Conservation (phyloP, 495 filamentous ascomycete genomes). For the Hypoxylon lienhwacheense region DNA sequence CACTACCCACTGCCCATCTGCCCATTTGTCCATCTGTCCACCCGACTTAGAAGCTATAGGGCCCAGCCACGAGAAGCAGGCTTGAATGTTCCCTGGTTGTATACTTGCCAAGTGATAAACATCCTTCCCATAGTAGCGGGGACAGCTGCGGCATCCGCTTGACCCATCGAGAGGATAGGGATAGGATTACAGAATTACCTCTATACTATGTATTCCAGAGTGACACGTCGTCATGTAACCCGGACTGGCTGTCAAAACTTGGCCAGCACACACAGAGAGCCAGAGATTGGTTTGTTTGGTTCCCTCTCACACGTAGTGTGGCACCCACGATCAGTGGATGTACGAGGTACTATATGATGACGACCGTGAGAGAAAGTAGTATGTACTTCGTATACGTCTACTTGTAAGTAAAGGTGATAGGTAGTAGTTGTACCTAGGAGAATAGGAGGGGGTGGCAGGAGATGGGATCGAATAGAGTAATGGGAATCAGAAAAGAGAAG, state of each 20-base stretch:
- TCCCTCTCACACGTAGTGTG: conserved; percentile 24
- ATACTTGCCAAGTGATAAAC: conserved; percentile 5
- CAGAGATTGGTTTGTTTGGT: conserved; percentile 25
- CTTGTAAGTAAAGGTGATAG: too few relatives aligned
- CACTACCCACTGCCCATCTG: too few relatives aligned
- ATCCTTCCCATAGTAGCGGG: conserved; percentile 17
- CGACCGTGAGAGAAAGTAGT: too few relatives aligned
- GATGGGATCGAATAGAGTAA: conserved; percentile 29
- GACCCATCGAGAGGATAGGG: conserved; percentile 6
- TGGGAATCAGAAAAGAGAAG: conserved; percentile 32
- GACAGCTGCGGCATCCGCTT: conserved; percentile 18
- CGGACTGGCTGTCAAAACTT: conserved; percentile 15
- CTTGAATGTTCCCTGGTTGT: too few relatives aligned
- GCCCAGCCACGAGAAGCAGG: conserved; percentile 21
- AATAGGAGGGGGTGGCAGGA: conserved; percentile 6
- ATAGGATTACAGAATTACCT: not conserved
- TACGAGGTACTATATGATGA: too few relatives aligned
- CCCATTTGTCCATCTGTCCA: too few relatives aligned
- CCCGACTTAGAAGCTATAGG: too few relatives aligned
- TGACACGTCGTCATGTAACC: conserved; percentile 32
- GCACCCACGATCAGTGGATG: conserved; percentile 19
- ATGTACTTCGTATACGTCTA: too few relatives aligned
- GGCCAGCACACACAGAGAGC: conserved; percentile 31
- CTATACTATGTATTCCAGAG: conserved; percentile 7
- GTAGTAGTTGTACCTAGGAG: conserved; percentile 7